A percentile compares a stretch with the other conserved stretches of the same genome.
Evolutionary conservation across 1,284 basidiomycete genomes (phyloP).

Genomic region (Ceratobasidium sp.): DNA sequence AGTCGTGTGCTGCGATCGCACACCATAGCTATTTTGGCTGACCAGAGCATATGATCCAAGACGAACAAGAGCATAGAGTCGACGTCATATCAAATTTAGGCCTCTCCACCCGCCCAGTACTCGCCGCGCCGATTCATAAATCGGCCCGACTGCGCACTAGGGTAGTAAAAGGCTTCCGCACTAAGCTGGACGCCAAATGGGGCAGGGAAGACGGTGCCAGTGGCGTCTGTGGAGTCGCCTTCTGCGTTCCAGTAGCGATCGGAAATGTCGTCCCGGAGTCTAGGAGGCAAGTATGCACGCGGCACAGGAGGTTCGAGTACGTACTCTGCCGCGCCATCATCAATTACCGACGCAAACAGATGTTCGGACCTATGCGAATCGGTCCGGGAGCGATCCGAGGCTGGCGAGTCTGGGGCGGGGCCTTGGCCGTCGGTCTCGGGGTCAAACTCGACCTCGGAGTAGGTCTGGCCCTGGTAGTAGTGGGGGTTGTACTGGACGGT

Average conservation of each 20-base stretch:
- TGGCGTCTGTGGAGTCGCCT: slow-evolving; percentile 34
- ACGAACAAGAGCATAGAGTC: neutral
- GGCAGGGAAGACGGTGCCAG: slow-evolving; percentile 23
- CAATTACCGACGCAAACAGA: slow-evolving; percentile 16
- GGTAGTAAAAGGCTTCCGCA: slow-evolving; percentile 30
- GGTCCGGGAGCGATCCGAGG: slow-evolving; percentile 26
- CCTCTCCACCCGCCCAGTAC: slow-evolving; percentile 35
- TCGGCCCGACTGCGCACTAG: slow-evolving; percentile 30
- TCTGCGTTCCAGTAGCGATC: slow-evolving; percentile 30
- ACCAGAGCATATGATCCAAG: neutral
- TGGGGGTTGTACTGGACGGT: slow-evolving; percentile 31
- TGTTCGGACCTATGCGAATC: slow-evolving; percentile 32
- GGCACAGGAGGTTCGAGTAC: slow-evolving; percentile 32
- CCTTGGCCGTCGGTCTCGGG: slow-evolving; percentile 29
- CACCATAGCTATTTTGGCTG: neutral
- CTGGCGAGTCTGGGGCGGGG: slow-evolving; percentile 29
- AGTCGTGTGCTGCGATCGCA: neutral
- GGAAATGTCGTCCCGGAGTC: slow-evolving; percentile 29
- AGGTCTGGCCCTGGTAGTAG: slow-evolving; percentile 32
- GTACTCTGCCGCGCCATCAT: slow-evolving; percentile 23
- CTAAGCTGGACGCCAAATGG: slow-evolving; percentile 31
- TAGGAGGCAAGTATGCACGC: neutral
- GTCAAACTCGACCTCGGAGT: slow-evolving; percentile 30
- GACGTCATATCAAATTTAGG: slow-evolving; percentile 11
- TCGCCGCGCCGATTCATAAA: slow-evolving; percentile 37